Base-by-base conservation (phyloP, 2,329 filamentous ascomycete genomes). In the Fusarium nematophilum region DNA sequence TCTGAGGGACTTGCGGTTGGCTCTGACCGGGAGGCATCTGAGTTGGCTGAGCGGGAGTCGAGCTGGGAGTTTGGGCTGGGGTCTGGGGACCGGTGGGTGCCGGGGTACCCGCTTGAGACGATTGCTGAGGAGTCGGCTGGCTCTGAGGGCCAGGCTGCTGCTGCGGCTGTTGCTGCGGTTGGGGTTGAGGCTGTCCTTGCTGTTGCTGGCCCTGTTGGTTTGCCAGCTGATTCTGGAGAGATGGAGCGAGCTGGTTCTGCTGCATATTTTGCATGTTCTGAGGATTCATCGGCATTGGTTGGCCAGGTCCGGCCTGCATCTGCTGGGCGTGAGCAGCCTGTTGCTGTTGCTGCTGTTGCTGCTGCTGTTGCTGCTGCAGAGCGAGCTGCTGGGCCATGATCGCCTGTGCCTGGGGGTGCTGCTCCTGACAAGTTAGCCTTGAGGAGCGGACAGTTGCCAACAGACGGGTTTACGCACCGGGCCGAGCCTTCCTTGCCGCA, bases 201-300 rank as follows among this genome's bases (percentile, higher is more conserved):
- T 56, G 65, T 25, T 73, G 72, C 33, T 71, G 71, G 11, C 62
- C 59, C 29, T 68, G 72, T 44, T 73, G 72, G 5, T 59, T 70
- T 27, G 59, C 67, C 69, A 72, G 72, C 51, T 69, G 71, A 31
- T 62, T 67, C 44, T 72, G 72, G 18, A 67, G 59, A 27, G 54
- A 57, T 9, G 73, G 71, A 26, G 74, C 77, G 36, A 78, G 70
- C 37, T 78, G 76, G 9, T 72, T 76, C 54, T 79, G 77, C 48
- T 81, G 80, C 57, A 82, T 72, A 38, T 68, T 74, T 44, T 76
- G 77, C 57, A 83, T 71, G 48, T 76, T 77, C 57, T 82, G 81
- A 4, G 79, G 73, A 29, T 75, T 81, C 75, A 84, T 81, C 48
- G 75, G 79, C 66, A 78, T 77, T 21, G 73, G 77, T 58, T 85